Base-by-base conservation (phyloP, 78 protist genomes). In the Dictyostelium brefeldianum region DNA sequence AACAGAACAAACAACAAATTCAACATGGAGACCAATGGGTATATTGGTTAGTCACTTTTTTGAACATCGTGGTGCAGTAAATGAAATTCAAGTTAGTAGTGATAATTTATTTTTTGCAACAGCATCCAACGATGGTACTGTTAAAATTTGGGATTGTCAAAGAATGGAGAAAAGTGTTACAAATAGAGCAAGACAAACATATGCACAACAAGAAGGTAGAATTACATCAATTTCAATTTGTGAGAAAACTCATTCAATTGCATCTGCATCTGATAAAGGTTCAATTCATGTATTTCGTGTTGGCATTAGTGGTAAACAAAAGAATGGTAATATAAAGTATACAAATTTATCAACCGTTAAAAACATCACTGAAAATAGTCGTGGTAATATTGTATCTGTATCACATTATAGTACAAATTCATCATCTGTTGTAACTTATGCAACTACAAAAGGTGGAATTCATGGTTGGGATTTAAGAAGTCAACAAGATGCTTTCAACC, bases 61-160 rank as follows among this genome's bases (percentile, higher is more conserved):
- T 43, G 97, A 95, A n/a, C 97, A 95, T 59, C 57, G 46, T 9
- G 96, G 74, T 14, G 67, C 95, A 10, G 92, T 95, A n/a, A 95
- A 95, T 59, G 84, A 80, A 57, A 80, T 95, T 48, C 94, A 73
- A 56, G 97, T 95, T 12, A 83, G 96, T 50, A 78, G 53, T 22
- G 97, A 95, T 54, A 80, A 94, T 27, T 65, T 81, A 5, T 95
- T 92, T 73, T 95, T 95, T 94, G 97, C 96, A 22, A 91, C 90
- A 6, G 96, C 94, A 12, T 54, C 81, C 22, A 90, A 95, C 71
- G 97, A 95, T 78, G 97, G 97, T 5, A 94, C 97, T 1, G 97
- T 95, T 46, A 91, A 93, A 81, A 95, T 95, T 25, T 95, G 97
- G 97, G 96, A 92, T 80, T 80, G 94, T 14, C 77, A 83, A 56